Conservation (phyloP, 805 yeast genomes). For the Wickerhamomyces bisporus region DNA sequence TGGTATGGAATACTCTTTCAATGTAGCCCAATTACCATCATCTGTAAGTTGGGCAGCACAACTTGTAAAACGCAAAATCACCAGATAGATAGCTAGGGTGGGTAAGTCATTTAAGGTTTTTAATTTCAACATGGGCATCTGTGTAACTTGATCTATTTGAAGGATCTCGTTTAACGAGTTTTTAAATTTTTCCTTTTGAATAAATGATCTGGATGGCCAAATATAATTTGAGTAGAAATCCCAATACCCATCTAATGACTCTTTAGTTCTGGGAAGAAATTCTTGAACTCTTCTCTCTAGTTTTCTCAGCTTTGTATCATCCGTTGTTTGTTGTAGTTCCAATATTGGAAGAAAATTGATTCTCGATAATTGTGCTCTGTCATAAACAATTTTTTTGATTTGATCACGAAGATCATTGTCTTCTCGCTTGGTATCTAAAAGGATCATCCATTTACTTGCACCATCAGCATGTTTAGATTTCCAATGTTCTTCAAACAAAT, state of each 20-base stretch:
- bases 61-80: background rate
- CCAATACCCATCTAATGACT: background rate
- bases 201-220: background rate
- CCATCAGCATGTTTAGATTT: conserved; percentile 2
- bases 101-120: background rate
- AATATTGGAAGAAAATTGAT: background rate
- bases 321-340: background rate
- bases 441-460: background rate
- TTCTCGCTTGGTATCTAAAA: background rate
- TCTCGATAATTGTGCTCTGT: conserved; percentile 1
- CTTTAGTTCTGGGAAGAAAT: background rate
- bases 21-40: background rate
- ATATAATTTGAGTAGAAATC: background rate
- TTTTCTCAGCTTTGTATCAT: background rate
- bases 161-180: background rate
- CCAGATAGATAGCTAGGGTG: background rate
- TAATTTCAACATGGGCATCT: background rate
- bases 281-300: background rate
- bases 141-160: background rate
- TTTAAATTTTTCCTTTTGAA: background rate
- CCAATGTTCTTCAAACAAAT: background rate
- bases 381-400: background rate
- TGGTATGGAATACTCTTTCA: conserved; percentile 24
- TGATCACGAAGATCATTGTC: background rate
- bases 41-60: background rate